Evolutionary conservation across 306 rosid genomes (phyloP), one percentile per base, ranked within the genome.

Genomic region (Ormosia emarginata): DNA sequence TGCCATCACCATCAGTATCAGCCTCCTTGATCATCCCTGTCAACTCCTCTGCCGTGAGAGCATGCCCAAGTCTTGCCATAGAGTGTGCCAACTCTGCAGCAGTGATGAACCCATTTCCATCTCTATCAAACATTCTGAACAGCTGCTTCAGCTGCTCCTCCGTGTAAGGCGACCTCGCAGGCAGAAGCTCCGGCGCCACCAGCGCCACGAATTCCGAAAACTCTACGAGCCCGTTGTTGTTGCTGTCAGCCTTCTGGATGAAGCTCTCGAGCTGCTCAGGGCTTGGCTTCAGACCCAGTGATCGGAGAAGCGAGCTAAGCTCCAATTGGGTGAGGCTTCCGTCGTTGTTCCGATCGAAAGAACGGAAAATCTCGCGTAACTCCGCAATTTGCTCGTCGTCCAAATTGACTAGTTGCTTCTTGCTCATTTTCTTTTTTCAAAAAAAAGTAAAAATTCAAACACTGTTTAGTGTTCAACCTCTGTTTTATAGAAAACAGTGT

Each of bases 41-140:
- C 66, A 93, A 69, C 83, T 95, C 99, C 85, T 92, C 98, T 0
- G 88, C 94, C 3, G 97, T 93, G 39, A 93, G 87, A 0, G 98
- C 97, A 11, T 93, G 99, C 2, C 98, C 99, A 0, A 95, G 85
- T 55, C 78, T 91, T 6, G 94, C 99, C 99, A 95, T 95, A 5
- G 99, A 95, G 81, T 90, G 94, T 3, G 99, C 99, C 88, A 95
- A 67, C 90, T 95, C 97, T 0, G 98, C 96, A 0, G 94, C 98
- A 0, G 98, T 95, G 65, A 95, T 95, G 69, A 80, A 90, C 14
- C 99, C 99, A 36, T 95, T 95, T 5, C 98, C 96, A 40, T 93
- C 98, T 67, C 98, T 79, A 9, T 95, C 97, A 11, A 95, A 93
- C 91, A 93, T 81, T 62, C 84, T 66, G 67, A 95, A 95, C 36